Conservation (phyloP, 2,329 filamentous ascomycete genomes). For the Ploettnerulaceae sp. region DNA sequence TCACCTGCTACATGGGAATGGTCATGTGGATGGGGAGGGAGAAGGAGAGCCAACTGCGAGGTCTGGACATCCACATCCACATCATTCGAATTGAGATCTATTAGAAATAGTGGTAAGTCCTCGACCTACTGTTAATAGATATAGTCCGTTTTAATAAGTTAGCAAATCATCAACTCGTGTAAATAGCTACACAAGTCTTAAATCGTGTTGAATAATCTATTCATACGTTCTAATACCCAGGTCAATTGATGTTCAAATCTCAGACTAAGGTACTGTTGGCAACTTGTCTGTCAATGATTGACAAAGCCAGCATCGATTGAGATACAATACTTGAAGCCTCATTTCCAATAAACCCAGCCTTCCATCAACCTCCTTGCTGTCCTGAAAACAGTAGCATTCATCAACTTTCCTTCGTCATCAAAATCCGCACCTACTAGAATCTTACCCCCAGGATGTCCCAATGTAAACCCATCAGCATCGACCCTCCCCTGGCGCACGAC, state of each 20-base stretch:
- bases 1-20: neutral
- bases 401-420: slow-evolving; percentile 34
- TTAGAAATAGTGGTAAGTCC: neutral
- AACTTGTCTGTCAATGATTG: too few species aligned
- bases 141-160: neutral
- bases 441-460: slow-evolving; percentile 45
- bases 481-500: slow-evolving; percentile 27
- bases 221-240: too few species aligned
- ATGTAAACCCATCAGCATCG: slow-evolving; percentile 34
- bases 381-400: slow-evolving; percentile 41
- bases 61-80: too few species aligned
- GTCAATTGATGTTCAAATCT: too few species aligned
- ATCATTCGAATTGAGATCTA: neutral
- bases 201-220: neutral
- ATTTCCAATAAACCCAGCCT: slow-evolving; percentile 40
- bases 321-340: slow-evolving; percentile 9
- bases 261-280: neutral
- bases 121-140: too few species aligned
- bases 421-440: slow-evolving; percentile 41
- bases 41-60: neutral
- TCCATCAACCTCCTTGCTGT: slow-evolving; percentile 46
- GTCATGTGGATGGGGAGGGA: neutral
- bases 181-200: neutral
- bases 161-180: neutral
- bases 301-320: too few species aligned